A percentile compares a stretch with the other conserved stretches of the same genome.
These are phyloP conservation scores for Dimargaris verticillata DNA, from an alignment of 192 early-diverging fungal genomes.

Conservation along the genomic window DNA sequence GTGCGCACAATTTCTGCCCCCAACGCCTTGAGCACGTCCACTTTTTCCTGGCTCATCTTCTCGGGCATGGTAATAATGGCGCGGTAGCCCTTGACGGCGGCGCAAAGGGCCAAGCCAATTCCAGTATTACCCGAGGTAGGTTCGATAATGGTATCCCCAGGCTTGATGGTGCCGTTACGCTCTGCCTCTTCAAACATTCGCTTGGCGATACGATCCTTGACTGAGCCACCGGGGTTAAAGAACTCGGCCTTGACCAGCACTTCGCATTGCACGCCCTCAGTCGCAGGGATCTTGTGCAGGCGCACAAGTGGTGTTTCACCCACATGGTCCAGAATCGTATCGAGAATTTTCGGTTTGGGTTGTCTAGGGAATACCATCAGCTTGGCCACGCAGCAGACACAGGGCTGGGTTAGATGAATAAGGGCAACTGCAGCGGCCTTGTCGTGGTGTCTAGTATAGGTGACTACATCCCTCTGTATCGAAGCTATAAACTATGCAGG, in stretches of 20 bases:
- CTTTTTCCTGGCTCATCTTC: constrained; percentile 99
- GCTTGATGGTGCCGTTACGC: constrained; percentile 72
- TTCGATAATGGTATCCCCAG: constrained; percentile 92
- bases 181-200: constrained; percentile 96
- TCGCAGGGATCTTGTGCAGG: constrained; percentile 71
- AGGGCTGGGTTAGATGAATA: too few relatives aligned
- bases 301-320: constrained; percentile 93
- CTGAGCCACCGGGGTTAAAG: constrained; percentile 97
- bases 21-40: constrained; percentile 91
- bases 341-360: constrained; percentile 64
- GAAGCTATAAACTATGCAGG: too few relatives aligned
- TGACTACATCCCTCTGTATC: too few relatives aligned
- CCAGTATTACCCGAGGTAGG: constrained; percentile 99
- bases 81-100: constrained; percentile 97
- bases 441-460: too few relatives aligned
- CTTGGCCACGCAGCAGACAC: too few relatives aligned
- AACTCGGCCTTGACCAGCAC: constrained; percentile 95
- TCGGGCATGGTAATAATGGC: constrained; percentile 97
- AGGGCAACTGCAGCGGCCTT: too few relatives aligned
- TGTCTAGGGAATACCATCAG: constrained; percentile 15
- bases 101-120: constrained; percentile 91
- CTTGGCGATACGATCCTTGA: constrained; percentile 96
- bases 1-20: constrained; percentile 97
- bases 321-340: constrained; percentile 86
- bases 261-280: constrained; percentile 88